Evolutionary conservation across 1,284 basidiomycete species (phyloP).

Genomic region (Mycocalia duriaeana): DNA sequence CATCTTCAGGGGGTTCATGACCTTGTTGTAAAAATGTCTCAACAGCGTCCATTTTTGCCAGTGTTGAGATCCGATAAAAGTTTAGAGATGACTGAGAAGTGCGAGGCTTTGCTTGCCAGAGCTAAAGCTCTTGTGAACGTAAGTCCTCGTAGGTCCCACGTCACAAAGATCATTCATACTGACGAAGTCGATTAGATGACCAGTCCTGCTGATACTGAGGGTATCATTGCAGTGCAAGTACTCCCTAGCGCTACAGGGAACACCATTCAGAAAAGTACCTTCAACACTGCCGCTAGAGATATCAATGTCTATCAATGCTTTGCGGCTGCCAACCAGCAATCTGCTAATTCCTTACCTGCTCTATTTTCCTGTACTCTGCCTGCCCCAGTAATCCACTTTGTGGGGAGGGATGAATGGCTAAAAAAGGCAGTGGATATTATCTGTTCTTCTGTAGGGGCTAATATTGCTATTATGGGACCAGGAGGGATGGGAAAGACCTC

Average conservation of each 20-base stretch:
- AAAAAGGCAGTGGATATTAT: not conserved
- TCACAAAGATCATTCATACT: not conserved
- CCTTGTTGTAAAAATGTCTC: not conserved
- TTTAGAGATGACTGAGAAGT: not conserved
- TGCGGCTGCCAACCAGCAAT: no score
- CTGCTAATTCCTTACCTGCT: no score
- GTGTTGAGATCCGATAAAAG: not conserved
- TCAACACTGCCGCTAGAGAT: no score
- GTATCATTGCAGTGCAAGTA: not conserved
- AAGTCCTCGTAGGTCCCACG: not conserved
- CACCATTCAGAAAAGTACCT: no score
- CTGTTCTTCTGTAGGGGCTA: not conserved
- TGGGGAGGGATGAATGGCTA: not conserved
- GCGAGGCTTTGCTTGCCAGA: not conserved
- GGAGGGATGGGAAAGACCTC: not conserved
- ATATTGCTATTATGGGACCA: not conserved
- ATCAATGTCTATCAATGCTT: no score
- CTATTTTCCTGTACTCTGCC: not conserved
- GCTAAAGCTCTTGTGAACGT: not conserved
- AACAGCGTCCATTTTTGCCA: not conserved
- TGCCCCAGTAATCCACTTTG: not conserved
- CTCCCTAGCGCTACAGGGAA: no score
- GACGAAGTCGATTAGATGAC: not conserved
- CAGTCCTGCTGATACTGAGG: not conserved
- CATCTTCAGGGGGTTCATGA: not conserved